A percentile compares a stretch with the other conserved stretches of the same genome.
phyloP scores from a whole-genome alignment of 1,284 basidiomycete species.

The Ceratobasidium theobromae region DNA sequence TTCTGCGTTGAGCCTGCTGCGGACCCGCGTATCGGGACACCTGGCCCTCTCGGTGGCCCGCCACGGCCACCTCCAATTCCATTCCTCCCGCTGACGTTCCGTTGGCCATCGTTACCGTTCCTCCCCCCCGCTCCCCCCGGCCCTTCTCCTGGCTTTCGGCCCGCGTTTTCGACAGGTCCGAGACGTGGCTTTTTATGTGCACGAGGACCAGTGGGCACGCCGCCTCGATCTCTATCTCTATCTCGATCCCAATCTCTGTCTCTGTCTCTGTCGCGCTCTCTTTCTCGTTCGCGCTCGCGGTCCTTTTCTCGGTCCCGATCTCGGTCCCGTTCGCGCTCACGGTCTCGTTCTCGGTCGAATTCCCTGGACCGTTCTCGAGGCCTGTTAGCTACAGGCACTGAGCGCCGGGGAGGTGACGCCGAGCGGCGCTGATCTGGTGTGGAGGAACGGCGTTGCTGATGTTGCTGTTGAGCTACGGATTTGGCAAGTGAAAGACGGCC shows the following conservation, averaged over 20 bases:
- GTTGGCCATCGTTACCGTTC: slow-evolving; percentile 10
- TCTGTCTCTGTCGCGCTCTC: background rate
- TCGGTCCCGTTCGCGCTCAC: slow-evolving; percentile 1
- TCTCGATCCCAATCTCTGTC: slow-evolving; percentile 25
- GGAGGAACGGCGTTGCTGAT: slow-evolving; percentile 10
- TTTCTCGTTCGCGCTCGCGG: background rate
- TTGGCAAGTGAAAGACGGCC: slow-evolving; percentile 2
- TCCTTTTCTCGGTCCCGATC: slow-evolving; percentile 11
- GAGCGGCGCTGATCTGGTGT: slow-evolving; percentile 27
- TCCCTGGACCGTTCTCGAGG: slow-evolving; percentile 20
- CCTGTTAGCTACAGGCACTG: background rate
- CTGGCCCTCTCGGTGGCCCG: background rate
- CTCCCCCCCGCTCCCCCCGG: background rate
- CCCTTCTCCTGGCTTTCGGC: slow-evolving; percentile 14
- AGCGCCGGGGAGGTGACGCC: slow-evolving; percentile 16
- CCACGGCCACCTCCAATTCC: slow-evolving; percentile 11
- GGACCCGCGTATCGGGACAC: slow-evolving; percentile 18
- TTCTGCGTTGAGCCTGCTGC: slow-evolving; percentile 4
- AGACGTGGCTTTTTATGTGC: slow-evolving; percentile 74
- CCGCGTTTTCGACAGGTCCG: slow-evolving; percentile 40
- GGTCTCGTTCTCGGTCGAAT: background rate
- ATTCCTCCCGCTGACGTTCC: slow-evolving; percentile 9
- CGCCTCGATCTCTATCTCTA: slow-evolving; percentile 15
- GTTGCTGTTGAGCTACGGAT: slow-evolving; percentile 25
- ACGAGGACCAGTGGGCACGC: slow-evolving; percentile 69